phyloP scores from a whole-genome alignment of 116 monocot species.

The Cymodocea nodosa region DNA sequence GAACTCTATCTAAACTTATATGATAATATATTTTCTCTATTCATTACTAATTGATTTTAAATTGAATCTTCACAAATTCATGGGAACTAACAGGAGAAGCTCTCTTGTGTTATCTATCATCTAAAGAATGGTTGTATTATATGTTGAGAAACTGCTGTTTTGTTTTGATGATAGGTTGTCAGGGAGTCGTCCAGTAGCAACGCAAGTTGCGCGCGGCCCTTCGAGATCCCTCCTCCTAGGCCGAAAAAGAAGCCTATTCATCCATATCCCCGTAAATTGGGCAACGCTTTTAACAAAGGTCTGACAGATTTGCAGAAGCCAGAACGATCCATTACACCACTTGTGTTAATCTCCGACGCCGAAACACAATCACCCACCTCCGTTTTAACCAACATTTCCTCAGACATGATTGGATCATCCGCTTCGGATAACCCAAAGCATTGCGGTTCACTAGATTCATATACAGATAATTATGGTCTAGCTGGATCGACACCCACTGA shows the following conservation, averaged over 20 bases:
- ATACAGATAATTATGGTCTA: not conserved
- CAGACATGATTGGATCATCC: conserved; percentile 19
- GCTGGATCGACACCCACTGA: not conserved
- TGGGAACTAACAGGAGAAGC: no score
- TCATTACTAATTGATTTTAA: no score
- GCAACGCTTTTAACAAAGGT: conserved; percentile 10
- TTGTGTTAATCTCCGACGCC: conserved; percentile 15
- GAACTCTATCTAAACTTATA: no score
- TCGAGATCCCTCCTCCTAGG: conserved; percentile 84
- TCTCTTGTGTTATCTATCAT: no score
- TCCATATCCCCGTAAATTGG: conserved; percentile 73
- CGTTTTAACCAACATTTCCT: conserved; percentile 35
- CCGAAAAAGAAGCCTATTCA: conserved; percentile 69
- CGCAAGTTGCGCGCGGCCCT: conserved; percentile 8
- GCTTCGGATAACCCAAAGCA: conserved; percentile 9
- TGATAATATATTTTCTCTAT: no score
- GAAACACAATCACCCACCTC: conserved; percentile 70
- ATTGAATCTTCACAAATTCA: no score
- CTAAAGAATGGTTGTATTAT: no score
- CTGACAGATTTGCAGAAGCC: not conserved
- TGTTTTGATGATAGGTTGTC: conserved; percentile 19
- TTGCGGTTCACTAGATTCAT: conserved; percentile 30
- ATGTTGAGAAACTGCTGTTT: not conserved
- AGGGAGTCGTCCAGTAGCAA: conserved; percentile 18
- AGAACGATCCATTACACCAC: conserved; percentile 8